Evolutionary conservation across 2,329 filamentous ascomycete genomes (phyloP).

Genomic region (Monascus ruber): DNA sequence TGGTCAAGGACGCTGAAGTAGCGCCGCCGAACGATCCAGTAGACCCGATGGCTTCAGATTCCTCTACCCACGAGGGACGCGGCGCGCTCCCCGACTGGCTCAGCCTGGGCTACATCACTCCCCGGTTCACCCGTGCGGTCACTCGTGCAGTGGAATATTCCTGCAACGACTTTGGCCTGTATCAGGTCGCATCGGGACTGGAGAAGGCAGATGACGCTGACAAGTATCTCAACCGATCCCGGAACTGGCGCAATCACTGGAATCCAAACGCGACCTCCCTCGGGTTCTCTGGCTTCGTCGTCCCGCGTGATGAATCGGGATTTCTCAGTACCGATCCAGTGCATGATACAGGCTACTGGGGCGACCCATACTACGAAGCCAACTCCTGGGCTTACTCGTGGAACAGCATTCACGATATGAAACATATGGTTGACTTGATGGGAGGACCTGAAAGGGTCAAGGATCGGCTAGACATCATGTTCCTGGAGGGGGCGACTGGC

Average conservation of each 20-base stretch:
- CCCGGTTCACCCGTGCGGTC: conserved; percentile 49
- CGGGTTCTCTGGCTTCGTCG: conserved; percentile 55
- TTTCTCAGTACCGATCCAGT: conserved; percentile 41
- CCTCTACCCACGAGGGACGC: conserved; percentile 56
- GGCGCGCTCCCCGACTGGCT: conserved; percentile 61
- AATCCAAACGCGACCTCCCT: conserved; percentile 47
- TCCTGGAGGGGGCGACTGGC: conserved; percentile 26
- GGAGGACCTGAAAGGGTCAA: conserved; percentile 37
- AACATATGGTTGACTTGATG: conserved; percentile 40
- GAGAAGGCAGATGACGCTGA: conserved; percentile 39
- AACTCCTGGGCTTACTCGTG: conserved; percentile 56
- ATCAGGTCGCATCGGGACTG: conserved; percentile 52
- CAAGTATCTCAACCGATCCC: conserved; percentile 52
- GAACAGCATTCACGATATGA: conserved; percentile 57
- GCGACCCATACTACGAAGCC: conserved; percentile 49
- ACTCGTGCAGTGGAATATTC: conserved; percentile 57
- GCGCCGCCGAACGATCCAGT: conserved; percentile 48
- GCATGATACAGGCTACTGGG: conserved; percentile 53
- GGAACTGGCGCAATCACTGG: conserved; percentile 65
- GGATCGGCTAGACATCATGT: conserved; percentile 47
- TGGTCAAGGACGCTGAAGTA: conserved; percentile 57
- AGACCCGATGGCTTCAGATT: conserved; percentile 43
- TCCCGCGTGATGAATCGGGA: conserved; percentile 43
- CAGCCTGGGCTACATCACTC: conserved; percentile 53
- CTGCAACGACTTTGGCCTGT: conserved; percentile 56